These are phyloP conservation scores for Cucumis variabilis DNA, from an alignment of 331 rosid genomes.

Conservation along the genomic window DNA sequence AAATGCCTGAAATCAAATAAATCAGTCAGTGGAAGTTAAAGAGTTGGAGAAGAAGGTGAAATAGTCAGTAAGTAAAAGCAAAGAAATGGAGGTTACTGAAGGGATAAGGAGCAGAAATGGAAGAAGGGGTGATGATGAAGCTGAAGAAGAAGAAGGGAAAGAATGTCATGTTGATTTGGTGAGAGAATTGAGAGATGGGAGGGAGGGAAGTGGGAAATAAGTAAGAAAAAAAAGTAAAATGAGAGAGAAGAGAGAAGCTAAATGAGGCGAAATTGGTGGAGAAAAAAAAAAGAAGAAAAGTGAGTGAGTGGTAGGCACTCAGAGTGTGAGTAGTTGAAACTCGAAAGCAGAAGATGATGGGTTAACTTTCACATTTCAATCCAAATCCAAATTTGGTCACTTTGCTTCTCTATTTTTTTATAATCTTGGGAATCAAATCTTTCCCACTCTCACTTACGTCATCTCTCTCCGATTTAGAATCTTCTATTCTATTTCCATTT, in stretches of 20 bases:
- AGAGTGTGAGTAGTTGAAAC: not conserved
- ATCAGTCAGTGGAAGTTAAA: constrained; percentile 35
- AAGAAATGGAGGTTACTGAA: constrained; percentile 48
- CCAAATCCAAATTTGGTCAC: not conserved
- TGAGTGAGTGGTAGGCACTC: not conserved
- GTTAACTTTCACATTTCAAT: not conserved
- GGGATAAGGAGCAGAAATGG: constrained; percentile 36
- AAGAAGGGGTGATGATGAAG: constrained; percentile 27
- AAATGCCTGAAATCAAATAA: constrained; percentile 48
- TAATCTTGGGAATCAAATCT: not conserved
- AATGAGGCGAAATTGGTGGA: constrained; percentile 44
- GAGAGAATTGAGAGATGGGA: not conserved
- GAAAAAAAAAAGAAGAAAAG: not conserved
- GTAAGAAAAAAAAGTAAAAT: not conserved
- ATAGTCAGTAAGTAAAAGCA: not conserved
- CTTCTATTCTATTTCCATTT: not conserved
- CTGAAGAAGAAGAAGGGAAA: constrained; percentile 5
- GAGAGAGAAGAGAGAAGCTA: not conserved
- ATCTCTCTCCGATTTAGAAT: not conserved
- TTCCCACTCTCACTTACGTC: not conserved
- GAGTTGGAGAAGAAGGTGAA: constrained; percentile 31
- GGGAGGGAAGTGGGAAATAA: not conserved
- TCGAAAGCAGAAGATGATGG: not conserved
- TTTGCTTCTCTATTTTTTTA: not conserved
- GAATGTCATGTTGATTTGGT: constrained; percentile 45